These are phyloP conservation scores for Karstenula rhodostoma DNA, from an alignment of 2,329 filamentous ascomycete genomes.

Conservation along the genomic window DNA sequence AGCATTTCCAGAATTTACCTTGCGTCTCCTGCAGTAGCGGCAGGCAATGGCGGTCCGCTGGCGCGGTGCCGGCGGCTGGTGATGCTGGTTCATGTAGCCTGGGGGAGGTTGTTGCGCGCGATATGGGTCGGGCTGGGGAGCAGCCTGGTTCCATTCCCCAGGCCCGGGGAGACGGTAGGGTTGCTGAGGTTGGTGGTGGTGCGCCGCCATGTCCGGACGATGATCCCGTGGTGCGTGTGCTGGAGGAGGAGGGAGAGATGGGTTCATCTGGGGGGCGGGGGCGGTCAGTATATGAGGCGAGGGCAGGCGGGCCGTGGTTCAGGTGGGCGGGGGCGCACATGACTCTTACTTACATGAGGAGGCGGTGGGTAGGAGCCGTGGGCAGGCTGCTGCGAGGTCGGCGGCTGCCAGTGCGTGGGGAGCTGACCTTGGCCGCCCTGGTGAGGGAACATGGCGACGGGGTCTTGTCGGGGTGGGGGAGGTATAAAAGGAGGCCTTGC, in stretches of 20 bases:
- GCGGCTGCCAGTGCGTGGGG: constrained; percentile 49
- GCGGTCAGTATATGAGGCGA: constrained; percentile 25
- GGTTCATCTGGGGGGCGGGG: constrained; percentile 34
- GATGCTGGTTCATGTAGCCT: constrained; percentile 47
- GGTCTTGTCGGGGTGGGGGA: neutral
- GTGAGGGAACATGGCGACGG: constrained; percentile 44
- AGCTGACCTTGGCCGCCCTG: constrained; percentile 48
- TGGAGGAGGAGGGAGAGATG: constrained; percentile 42
- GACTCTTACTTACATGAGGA: constrained; percentile 45
- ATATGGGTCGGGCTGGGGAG: constrained; percentile 51
- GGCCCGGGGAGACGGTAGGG: constrained; percentile 57
- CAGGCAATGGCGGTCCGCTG: constrained; percentile 69
- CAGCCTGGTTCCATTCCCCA: constrained; percentile 54
- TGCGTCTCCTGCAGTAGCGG: constrained; percentile 66
- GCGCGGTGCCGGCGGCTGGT: constrained; percentile 61
- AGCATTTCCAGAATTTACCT: constrained; percentile 52
- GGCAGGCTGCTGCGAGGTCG: constrained; percentile 44
- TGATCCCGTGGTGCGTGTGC: constrained; percentile 45
- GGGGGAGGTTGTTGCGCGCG: constrained; percentile 51
- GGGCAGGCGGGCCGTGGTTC: constrained; percentile 17
- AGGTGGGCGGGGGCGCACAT: constrained; percentile 21
- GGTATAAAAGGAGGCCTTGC: constrained; percentile 8
- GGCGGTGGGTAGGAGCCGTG: constrained; percentile 48
- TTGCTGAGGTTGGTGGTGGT: constrained; percentile 55
- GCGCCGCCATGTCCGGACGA: constrained; percentile 55